Evolutionary conservation across 169 alveolate genomes (phyloP).

Genomic region (Cryptosporidium parvum): DNA sequence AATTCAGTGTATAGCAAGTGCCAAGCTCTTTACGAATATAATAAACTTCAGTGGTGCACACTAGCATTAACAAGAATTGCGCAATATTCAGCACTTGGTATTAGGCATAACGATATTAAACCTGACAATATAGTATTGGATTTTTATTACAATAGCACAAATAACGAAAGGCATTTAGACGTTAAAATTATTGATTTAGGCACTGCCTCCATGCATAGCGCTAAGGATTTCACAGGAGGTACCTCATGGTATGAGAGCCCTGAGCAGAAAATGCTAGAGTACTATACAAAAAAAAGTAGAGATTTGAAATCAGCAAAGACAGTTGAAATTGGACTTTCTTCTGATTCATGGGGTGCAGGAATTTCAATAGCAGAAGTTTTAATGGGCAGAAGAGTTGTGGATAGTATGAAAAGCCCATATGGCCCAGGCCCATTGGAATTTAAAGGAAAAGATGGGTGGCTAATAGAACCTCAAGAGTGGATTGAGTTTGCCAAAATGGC

Average conservation of each 20-base stretch:
- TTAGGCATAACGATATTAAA: conserved; percentile 88
- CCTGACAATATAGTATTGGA: conserved; percentile 89
- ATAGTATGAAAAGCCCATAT: conserved; percentile 82
- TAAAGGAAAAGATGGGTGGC: conserved; percentile 79
- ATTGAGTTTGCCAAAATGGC: conserved; percentile 72
- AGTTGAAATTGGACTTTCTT: conserved; percentile 82
- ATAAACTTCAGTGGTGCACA: conserved; percentile 88
- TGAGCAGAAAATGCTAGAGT: conserved; percentile 87
- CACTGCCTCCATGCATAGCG: conserved; percentile 88
- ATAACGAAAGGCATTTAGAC: conserved; percentile 82
- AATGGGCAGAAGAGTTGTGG: conserved; percentile 86
- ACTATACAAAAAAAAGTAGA: conserved; percentile 85
- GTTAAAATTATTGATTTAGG: conserved; percentile 88
- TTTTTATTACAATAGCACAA: conserved; percentile 79
- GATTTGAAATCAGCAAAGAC: conserved; percentile 82
- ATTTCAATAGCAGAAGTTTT: conserved; percentile 86
- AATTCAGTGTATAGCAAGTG: conserved; percentile 76
- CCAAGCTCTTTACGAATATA: conserved; percentile 86
- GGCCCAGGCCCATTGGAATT: conserved; percentile 88
- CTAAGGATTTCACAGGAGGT: conserved; percentile 89
- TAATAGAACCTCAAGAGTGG: conserved; percentile 73
- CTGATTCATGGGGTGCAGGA: conserved; percentile 91
- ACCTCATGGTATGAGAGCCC: conserved; percentile 91
- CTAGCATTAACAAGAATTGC: conserved; percentile 87
- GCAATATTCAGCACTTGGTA: conserved; percentile 85